Conservation (phyloP, 2,329 filamentous ascomycete species). For the Neurospora crassa region DNA sequence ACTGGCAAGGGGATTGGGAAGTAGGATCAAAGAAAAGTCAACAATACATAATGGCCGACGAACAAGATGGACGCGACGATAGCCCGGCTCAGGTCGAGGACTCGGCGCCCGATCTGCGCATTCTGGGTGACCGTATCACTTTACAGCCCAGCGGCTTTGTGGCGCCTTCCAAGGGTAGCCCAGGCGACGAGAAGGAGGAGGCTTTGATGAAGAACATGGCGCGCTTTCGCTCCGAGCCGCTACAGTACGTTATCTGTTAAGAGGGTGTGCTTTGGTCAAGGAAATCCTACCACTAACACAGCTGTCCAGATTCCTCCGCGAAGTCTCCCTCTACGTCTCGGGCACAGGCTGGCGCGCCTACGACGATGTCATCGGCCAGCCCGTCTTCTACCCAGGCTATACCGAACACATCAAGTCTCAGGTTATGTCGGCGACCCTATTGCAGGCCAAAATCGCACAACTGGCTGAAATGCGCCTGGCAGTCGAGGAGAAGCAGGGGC, state of each 20-base stretch:
- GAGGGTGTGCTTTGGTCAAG: not conserved
- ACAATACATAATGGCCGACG: not conserved
- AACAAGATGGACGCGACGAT: not conserved
- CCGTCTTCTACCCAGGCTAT: constrained; percentile 88
- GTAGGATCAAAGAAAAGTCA: not conserved
- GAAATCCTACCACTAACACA: constrained; percentile 7
- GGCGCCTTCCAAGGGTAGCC: constrained; percentile 29
- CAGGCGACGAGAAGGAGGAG: constrained; percentile 49
- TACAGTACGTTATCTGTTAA: constrained; percentile 35
- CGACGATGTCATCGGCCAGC: constrained; percentile 80
- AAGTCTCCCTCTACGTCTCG: constrained; percentile 86
- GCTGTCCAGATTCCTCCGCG: constrained; percentile 69
- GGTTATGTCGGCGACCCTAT: constrained; percentile 65
- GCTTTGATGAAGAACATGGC: constrained; percentile 75
- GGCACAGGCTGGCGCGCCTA: constrained; percentile 94
- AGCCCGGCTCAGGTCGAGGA: constrained; percentile 18
- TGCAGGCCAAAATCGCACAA: constrained; percentile 65
- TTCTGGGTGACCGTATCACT: constrained; percentile 63
- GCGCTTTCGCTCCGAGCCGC: constrained; percentile 65
- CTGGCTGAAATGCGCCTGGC: constrained; percentile 65
- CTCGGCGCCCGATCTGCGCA: constrained; percentile 48
- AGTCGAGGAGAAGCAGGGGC: constrained; percentile 68
- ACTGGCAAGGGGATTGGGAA: not conserved
- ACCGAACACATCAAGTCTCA: constrained; percentile 77
- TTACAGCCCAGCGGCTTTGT: constrained; percentile 64